Base-by-base conservation (phyloP, 2,329 filamentous ascomycete genomes). In the Beauveria sp. region DNA sequence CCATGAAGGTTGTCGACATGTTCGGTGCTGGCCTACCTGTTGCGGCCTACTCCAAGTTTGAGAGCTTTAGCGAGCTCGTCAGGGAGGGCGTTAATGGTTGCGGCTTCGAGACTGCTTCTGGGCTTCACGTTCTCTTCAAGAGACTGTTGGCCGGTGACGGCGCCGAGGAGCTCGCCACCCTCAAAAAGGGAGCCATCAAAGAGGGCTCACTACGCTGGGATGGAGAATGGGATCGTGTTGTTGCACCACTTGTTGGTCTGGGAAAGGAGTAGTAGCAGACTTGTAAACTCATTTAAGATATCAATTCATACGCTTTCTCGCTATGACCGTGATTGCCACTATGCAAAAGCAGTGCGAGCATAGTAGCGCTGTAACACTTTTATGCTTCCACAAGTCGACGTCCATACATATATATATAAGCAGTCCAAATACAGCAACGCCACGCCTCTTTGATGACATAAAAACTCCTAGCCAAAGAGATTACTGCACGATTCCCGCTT, bases 1-100 rank as follows among this genome's bases (percentile, higher is more conserved):
- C 94, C 0, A 99, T 99, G 94, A 99, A 99, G 76, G 92, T 99
- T 1, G 92, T 99, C 16, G 94, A 99, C 72, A 97, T 99, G 92
- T 97, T 99, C 72, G 94, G 94, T 2, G 89, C 92, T 0, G 94
- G 93, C 0, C 77, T 99, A 30, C 94, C 94, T 0, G 94, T 99
- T 0, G 87, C 88, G 0, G 93, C 92, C 4, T 97, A 94, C 81
- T 84, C 84, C 28, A 82, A 83, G 2, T 99, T 96, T 70, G 87
- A 92, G 70, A 93, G 92, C 64, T 96, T 96, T 81, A 79, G 84
- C 2, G 94, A 99, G 76, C 78, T 99, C n/a, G 90, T 99, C 28
- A 88, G 83, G 57, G 92, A 97, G 68, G 89, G 90, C 0, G 79
- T 86, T 44, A 97, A 97, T 70, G 94, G 94, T 1, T 83, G 84